phyloP scores from a whole-genome alignment of 2,329 filamentous ascomycete genomes.

The Zasmidium angulare region DNA sequence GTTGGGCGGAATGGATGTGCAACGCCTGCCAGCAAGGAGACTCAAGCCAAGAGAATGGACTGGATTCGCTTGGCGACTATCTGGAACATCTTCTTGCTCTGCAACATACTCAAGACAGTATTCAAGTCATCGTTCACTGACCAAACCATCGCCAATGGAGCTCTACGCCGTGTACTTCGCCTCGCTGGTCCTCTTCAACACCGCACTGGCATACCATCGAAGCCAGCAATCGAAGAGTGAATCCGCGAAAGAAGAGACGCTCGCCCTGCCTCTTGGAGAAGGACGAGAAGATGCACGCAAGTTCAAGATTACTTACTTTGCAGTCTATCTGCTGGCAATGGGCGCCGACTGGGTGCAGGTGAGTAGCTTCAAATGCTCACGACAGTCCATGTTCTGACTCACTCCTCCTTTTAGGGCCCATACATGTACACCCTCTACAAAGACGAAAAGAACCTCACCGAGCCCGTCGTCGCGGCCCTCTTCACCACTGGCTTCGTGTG shows the following conservation, averaged over 20 bases:
- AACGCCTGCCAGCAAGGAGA: not conserved
- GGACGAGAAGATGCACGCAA: conserved; percentile 33
- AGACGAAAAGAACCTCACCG: conserved; percentile 49
- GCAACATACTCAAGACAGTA: not conserved
- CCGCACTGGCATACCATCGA: conserved; percentile 18
- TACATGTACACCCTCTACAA: conserved; percentile 56
- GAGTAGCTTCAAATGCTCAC: conserved; percentile 3
- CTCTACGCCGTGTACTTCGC: conserved; percentile 27
- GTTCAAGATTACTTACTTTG: conserved; percentile 45
- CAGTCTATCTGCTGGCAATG: conserved; percentile 46
- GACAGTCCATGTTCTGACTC: not conserved
- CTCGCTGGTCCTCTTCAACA: conserved; percentile 22
- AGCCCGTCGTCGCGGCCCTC: conserved; percentile 46
- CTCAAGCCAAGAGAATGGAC: not conserved
- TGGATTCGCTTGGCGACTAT: not conserved
- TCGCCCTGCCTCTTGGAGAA: conserved; percentile 15
- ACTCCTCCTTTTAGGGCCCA: conserved; percentile 38
- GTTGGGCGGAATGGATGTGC: not conserved
- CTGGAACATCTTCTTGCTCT: too few relatives aligned
- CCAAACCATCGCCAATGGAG: conserved; percentile 16
- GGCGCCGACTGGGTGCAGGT: conserved; percentile 51
- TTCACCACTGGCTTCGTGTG: conserved; percentile 52
- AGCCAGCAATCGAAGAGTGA: conserved; percentile 10
- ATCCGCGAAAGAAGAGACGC: conserved; percentile 13
- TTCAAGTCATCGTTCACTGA: not conserved